Percentiles rank a stretch among this genome's conserved stretches.
phyloP scores from a whole-genome alignment of 495 filamentous ascomycete species.

The Thozetella sp. region DNA sequence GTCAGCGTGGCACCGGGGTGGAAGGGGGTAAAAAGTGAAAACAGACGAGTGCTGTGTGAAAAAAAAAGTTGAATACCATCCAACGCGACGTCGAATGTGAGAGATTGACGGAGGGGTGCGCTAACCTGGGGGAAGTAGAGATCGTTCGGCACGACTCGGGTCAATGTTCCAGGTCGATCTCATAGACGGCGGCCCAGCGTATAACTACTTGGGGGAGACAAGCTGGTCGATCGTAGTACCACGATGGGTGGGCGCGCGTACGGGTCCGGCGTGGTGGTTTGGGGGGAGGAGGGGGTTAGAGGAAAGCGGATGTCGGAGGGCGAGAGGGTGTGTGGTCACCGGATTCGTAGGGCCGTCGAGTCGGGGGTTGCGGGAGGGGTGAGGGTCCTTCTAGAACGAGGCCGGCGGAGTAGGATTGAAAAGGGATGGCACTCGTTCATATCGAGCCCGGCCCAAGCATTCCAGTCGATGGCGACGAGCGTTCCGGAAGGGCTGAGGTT shows the following conservation, averaged over 20 bases:
- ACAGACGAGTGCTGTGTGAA: too few species aligned
- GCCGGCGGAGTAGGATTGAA: neutral
- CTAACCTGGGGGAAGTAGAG: neutral
- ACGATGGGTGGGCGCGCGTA: neutral
- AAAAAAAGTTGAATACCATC: too few species aligned
- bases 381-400: neutral
- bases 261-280: neutral
- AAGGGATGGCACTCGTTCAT: neutral
- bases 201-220: neutral
- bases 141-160: neutral
- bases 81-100: neutral
- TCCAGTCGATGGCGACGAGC: slow-evolving; percentile 7
- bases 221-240: neutral
- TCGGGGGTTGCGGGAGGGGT: neutral
- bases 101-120: slow-evolving; percentile 1
- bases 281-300: neutral
- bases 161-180: neutral
- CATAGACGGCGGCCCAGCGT: neutral
- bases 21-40: too few species aligned
- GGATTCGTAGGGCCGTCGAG: neutral
- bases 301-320: too few species aligned
- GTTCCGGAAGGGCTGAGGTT: neutral
- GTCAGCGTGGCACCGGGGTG: too few species aligned
- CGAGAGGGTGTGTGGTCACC: neutral
- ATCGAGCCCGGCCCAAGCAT: neutral